Evolutionary conservation across 345 rosid genomes (phyloP).

Genomic region (Moricandia moricandioides): DNA sequence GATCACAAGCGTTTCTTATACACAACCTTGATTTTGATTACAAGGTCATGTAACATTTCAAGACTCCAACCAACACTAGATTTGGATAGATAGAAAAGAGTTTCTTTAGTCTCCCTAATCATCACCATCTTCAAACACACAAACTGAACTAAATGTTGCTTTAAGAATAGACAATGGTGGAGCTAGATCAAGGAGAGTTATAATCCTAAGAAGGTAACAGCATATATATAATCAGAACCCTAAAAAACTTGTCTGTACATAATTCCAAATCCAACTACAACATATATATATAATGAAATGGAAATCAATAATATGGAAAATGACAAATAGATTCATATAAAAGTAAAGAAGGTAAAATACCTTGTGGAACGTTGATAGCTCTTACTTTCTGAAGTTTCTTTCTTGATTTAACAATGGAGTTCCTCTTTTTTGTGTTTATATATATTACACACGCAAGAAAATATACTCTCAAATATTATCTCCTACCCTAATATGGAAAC

Average conservation of each 20-base stretch:
- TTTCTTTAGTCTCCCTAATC: background rate
- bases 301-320: background rate
- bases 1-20: background rate
- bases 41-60: background rate
- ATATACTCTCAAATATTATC: constrained; percentile 20
- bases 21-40: background rate
- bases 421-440: constrained; percentile 30
- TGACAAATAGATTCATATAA: background rate
- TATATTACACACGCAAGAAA: constrained; percentile 13
- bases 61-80: background rate
- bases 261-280: background rate
- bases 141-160: background rate
- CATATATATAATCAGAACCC: constrained; percentile 4
- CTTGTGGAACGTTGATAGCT: constrained; percentile 16
- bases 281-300: background rate
- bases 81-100: background rate
- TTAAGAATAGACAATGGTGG: background rate
- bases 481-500: constrained; percentile 14
- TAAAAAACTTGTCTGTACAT: background rate
- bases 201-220: background rate
- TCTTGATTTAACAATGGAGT: constrained; percentile 33
- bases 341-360: constrained; percentile 15
- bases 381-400: constrained; percentile 35
- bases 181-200: background rate
- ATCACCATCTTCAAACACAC: background rate